Conservation (phyloP, 2,329 filamentous ascomycete species). For the Ophiostoma piceae region DNA sequence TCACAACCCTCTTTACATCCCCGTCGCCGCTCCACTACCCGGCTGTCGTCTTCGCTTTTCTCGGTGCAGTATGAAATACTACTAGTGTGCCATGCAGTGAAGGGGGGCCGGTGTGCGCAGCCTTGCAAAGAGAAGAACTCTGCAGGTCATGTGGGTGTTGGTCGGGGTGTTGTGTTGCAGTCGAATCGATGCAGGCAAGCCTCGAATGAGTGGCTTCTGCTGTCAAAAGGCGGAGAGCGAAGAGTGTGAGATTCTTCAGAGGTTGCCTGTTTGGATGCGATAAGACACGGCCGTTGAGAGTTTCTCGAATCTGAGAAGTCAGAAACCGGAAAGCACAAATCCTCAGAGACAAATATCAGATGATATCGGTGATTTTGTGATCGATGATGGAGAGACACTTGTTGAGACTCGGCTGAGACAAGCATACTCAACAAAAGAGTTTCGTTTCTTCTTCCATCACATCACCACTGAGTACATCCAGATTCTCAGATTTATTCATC, state of each 20-base stretch:
- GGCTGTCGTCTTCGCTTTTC: neutral
- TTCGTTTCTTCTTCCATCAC: neutral
- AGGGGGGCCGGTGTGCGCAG: neutral
- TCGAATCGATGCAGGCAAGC: neutral
- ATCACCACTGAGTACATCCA: neutral
- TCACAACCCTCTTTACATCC: neutral
- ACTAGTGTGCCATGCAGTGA: neutral
- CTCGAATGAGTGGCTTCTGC: neutral
- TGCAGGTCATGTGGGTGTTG: conserved; percentile 2
- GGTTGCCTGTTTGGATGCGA: no score
- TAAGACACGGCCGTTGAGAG: no score
- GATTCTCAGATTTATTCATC: neutral
- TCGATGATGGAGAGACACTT: neutral
- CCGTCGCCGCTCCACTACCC: neutral
- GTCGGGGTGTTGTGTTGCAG: neutral
- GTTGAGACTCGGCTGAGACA: conserved; percentile 8
- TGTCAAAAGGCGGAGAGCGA: neutral
- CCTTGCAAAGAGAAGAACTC: neutral
- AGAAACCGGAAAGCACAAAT: neutral
- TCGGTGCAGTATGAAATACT: neutral
- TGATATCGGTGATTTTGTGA: neutral
- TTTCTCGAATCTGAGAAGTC: neutral
- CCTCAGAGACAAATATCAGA: neutral
- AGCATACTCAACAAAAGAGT: neutral
- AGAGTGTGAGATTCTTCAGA: neutral